Conservation (phyloP, 257 asterid species). For the Forsythia viridissima region DNA sequence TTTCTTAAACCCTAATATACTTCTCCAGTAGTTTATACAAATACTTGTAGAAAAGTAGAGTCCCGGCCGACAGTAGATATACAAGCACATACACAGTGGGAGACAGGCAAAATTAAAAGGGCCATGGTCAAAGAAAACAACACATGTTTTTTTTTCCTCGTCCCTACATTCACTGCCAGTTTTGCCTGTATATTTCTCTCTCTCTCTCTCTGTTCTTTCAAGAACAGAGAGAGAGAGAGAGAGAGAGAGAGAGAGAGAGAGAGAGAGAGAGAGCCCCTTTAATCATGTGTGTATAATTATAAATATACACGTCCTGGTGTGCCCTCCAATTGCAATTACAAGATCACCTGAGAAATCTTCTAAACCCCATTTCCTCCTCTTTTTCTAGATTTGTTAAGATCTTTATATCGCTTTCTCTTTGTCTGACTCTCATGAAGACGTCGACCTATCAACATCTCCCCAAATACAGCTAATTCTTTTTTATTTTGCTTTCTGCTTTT, state of each 20-base stretch:
- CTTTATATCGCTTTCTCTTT: slow-evolving; percentile 15
- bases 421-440: slow-evolving; percentile 35
- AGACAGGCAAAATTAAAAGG: not conserved
- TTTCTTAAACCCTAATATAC: not conserved
- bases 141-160: slow-evolving; percentile 16
- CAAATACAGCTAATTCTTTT: slow-evolving; percentile 5
- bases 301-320: not conserved
- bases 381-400: slow-evolving; percentile 38
- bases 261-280: not conserved
- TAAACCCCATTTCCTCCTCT: not conserved
- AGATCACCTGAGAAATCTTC: slow-evolving; percentile 14
- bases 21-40: no score
- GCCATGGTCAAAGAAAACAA: slow-evolving; percentile 29
- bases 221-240: not conserved
- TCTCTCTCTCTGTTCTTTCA: not conserved
- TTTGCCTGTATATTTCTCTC: not conserved
- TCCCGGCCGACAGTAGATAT: no score
- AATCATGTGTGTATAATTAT: slow-evolving; percentile 22
- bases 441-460: slow-evolving; percentile 20
- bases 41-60: not conserved
- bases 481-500: slow-evolving; percentile 7
- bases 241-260: not conserved
- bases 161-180: not conserved
- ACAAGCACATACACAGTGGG: not conserved
- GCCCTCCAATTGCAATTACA: not conserved